Evolutionary conservation across 257 asterid species (phyloP).

Genomic region (Verbena officinalis): DNA sequence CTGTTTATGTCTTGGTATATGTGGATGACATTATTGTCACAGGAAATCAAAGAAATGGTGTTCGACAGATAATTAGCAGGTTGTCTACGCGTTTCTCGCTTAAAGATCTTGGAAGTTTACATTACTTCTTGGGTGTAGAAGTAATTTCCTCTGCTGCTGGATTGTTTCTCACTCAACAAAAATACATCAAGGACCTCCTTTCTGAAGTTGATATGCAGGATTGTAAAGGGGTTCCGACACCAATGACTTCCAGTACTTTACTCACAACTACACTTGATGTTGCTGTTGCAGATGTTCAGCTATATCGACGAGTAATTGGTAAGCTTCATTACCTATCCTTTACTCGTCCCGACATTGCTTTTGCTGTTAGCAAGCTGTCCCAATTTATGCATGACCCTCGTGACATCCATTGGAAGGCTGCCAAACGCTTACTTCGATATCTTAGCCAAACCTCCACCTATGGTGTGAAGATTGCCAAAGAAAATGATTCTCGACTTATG

Average conservation of each 20-base stretch:
- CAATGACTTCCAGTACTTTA: neutral
- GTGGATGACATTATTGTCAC: slow-evolving; percentile 10
- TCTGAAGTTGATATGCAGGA: neutral
- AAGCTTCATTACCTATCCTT: neutral
- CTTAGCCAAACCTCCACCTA: too few relatives aligned
- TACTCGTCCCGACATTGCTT: neutral
- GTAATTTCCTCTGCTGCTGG: neutral
- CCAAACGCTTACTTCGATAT: too few relatives aligned
- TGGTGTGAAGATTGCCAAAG: too few relatives aligned
- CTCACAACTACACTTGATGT: neutral
- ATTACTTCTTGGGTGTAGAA: neutral
- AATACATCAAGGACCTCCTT: neutral
- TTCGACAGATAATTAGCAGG: neutral
- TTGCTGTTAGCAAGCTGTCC: neutral
- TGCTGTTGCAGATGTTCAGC: neutral
- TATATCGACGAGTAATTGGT: neutral
- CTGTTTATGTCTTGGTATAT: neutral
- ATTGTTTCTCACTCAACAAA: neutral
- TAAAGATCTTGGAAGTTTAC: neutral
- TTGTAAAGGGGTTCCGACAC: neutral
- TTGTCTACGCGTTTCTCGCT: neutral
- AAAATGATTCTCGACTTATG: too few relatives aligned
- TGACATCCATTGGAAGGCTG: too few relatives aligned
- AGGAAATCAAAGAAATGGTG: neutral
- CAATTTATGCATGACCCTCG: neutral